These are phyloP conservation scores for Leptomonas pyrrhocoris DNA, from an alignment of 208 protist species.

Conservation along the genomic window DNA sequence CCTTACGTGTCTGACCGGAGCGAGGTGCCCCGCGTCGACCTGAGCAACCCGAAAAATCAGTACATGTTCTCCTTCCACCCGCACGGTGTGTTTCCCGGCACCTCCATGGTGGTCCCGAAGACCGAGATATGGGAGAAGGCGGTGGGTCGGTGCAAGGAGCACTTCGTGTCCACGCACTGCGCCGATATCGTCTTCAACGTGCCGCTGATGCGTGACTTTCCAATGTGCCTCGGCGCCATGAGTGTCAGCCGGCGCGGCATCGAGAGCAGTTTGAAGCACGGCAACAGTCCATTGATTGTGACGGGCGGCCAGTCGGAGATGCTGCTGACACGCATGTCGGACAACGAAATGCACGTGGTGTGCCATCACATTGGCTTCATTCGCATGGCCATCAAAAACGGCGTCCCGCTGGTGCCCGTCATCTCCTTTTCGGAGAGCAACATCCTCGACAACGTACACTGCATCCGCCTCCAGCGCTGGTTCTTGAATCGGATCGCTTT, in stretches of 20 bases:
- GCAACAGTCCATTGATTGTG: slow-evolving; percentile 81
- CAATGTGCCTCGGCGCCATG: slow-evolving; percentile 59
- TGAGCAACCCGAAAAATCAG: slow-evolving; percentile 58
- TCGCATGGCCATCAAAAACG: slow-evolving; percentile 61
- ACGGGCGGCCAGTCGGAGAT: slow-evolving; percentile 90
- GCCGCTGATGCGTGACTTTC: slow-evolving; percentile 77
- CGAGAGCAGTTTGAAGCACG: slow-evolving; percentile 53
- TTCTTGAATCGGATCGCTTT: slow-evolving; percentile 75
- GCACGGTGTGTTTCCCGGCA: slow-evolving; percentile 87
- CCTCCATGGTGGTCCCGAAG: slow-evolving; percentile 54
- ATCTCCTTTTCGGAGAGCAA: slow-evolving; percentile 83
- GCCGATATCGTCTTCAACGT: slow-evolving; percentile 83
- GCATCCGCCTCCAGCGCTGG: slow-evolving; percentile 61
- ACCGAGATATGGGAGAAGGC: slow-evolving; percentile 65
- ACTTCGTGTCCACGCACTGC: slow-evolving; percentile 61
- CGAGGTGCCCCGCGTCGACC: slow-evolving; percentile 35
- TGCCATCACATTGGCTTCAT: slow-evolving; percentile 87
- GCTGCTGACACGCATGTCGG: slow-evolving; percentile 55
- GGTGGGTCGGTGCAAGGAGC: slow-evolving; percentile 48
- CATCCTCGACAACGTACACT: slow-evolving; percentile 66
- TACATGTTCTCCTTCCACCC: slow-evolving; percentile 86
- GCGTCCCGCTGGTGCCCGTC: slow-evolving; percentile 78
- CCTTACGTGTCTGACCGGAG: slow-evolving; percentile 14
- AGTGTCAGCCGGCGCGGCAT: slow-evolving; percentile 62
- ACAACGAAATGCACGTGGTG: slow-evolving; percentile 59